A percentile compares a stretch with the other conserved stretches of the same genome.
These are phyloP conservation scores for Stenocarpella maydis DNA, from an alignment of 2,329 filamentous ascomycete species.

Conservation along the genomic window DNA sequence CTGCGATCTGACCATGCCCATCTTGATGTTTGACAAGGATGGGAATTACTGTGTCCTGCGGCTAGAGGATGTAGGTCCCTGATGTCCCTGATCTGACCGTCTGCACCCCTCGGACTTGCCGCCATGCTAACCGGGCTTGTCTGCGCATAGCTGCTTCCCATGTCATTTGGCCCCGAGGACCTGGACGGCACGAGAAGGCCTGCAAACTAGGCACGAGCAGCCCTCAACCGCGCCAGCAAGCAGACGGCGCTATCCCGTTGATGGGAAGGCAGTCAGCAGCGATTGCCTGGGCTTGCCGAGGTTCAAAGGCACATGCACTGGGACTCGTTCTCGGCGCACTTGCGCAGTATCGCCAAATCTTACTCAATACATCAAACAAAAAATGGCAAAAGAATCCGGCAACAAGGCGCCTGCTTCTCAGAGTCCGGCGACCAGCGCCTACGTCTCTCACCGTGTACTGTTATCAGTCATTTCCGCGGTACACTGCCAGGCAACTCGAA, in stretches of 20 bases:
- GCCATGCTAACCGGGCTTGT: conserved; percentile 25
- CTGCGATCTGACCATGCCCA: conserved; percentile 71
- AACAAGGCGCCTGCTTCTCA: too few relatives aligned
- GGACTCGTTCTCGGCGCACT: too few relatives aligned
- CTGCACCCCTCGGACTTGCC: neutral
- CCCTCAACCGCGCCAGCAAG: too few relatives aligned
- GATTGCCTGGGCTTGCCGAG: neutral
- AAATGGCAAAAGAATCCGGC: neutral
- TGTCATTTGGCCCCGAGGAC: conserved; percentile 41
- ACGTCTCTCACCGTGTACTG: conserved; percentile 17
- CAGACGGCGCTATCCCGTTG: neutral
- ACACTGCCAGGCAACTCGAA: conserved; percentile 5
- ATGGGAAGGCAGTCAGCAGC: neutral
- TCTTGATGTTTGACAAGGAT: conserved; percentile 93
- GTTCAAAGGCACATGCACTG: neutral
- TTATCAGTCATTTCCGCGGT: neutral
- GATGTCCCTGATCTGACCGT: conserved; percentile 2
- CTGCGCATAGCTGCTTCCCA: conserved; percentile 64
- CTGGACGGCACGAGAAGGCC: conserved; percentile 27
- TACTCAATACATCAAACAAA: too few relatives aligned
- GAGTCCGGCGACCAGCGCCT: conserved; percentile 14
- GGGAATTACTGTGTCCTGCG: conserved; percentile 75
- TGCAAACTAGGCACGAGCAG: neutral
- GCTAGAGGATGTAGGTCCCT: conserved; percentile 71
- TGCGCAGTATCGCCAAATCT: neutral